phyloP scores from a whole-genome alignment of 2,329 filamentous ascomycete genomes.

The Penicillium sp. region DNA sequence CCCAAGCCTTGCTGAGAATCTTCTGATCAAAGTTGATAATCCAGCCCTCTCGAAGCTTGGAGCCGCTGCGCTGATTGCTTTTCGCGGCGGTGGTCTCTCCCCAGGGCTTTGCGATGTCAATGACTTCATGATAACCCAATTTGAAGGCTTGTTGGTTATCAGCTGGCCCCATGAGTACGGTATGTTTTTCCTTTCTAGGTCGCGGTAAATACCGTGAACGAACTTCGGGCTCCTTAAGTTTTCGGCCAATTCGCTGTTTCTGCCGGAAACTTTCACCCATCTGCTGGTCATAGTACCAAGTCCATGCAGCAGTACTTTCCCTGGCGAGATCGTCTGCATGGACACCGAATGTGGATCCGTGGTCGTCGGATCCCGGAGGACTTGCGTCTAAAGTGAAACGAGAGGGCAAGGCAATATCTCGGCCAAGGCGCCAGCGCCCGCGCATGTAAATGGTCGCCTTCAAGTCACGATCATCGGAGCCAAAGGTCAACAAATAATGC shows the following conservation, averaged over 20 bases:
- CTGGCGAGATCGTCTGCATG: constrained; percentile 36
- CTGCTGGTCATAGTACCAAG: constrained; percentile 48
- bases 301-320: constrained; percentile 46
- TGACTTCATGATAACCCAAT: constrained; percentile 38
- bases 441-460: constrained; percentile 44
- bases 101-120: constrained; percentile 47
- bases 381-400: constrained; percentile 33
- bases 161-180: constrained; percentile 49
- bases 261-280: constrained; percentile 40
- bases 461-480: constrained; percentile 47
- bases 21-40: constrained; percentile 52
- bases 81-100: constrained; percentile 15
- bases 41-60: constrained; percentile 44
- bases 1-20: constrained; percentile 48
- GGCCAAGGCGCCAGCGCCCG: constrained; percentile 45
- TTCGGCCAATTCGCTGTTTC: constrained; percentile 35
- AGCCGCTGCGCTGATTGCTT: constrained; percentile 9
- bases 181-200: constrained; percentile 30
- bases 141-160: constrained; percentile 41
- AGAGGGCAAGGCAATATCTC: constrained; percentile 49
- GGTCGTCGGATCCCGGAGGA: constrained; percentile 30
- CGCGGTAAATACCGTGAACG: constrained; percentile 39
- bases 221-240: constrained; percentile 36
- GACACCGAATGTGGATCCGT: constrained; percentile 41
- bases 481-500: constrained; percentile 48